Base-by-base conservation (phyloP, 495 filamentous ascomycete genomes). In the Pseudomonodictys pantanalensis region DNA sequence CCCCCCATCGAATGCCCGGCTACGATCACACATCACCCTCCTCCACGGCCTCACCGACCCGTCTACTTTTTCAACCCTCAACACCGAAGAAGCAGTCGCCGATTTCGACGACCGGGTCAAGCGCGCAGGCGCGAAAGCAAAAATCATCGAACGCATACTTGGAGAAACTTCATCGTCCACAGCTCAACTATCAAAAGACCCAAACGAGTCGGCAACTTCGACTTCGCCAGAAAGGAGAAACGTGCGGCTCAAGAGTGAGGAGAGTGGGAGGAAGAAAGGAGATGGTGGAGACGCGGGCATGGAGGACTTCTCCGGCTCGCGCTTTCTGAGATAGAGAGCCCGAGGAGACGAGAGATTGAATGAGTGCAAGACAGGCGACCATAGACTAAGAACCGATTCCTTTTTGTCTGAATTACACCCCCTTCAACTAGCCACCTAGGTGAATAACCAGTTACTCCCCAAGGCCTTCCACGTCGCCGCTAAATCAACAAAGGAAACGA, bases 51-150 rank as follows among this genome's bases (percentile, higher is more conserved):
- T 96, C n/a, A 81, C 86, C 0, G 90, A 95, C 59, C 85, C 88
- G 0, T 84, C 82, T n/a, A 92, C 83, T 15, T 70, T 96, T 10
- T 83, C 84, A 6, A 89, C 84, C 28, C 75, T 83, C 45, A 97
- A 97, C 66, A 86, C 79, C 1, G 91, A 96, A 63, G 90, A 92
- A 42, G 84, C 87, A 4, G 88, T 96, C 18, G 83, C 85, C 23
- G 89, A 92, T 65, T 88, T 91, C 58, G 91, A 97, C 62, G 89
- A 93, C 69, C 78, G 91, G 30, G 62, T 93, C 49, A 90, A 87
- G 73, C 81, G 86, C 61, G 91, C 90, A 9, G 76, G 85, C 50
- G 83, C 84, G n/a, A 92, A 92, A 68, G 79, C 80, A 1, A 92
- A 89, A 70, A 80, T 97, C 45, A 86, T 96, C 42, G 87, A 91